phyloP scores from a whole-genome alignment of 2,329 filamentous ascomycete species.

The Aureobasidium uvarum region DNA sequence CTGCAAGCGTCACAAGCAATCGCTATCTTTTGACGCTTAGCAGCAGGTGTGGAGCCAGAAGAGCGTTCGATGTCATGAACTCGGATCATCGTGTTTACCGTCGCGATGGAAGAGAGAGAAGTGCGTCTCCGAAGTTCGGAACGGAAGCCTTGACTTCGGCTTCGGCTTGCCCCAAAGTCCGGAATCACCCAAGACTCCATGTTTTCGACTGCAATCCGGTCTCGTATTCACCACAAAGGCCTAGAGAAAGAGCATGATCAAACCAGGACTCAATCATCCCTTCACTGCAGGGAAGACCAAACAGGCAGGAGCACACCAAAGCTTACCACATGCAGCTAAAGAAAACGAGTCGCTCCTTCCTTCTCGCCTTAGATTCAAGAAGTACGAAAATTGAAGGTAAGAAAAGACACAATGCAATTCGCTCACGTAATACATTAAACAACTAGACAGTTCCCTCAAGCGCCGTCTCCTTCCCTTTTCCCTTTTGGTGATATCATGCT shows the following conservation, averaged over 20 bases:
- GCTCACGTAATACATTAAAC: conserved; percentile 1
- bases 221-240: too few species aligned
- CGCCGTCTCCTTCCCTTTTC: neutral
- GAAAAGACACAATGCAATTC: neutral
- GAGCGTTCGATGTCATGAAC: neutral
- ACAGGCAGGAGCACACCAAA: neutral
- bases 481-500: conserved; percentile 17
- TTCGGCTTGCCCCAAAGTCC: neutral
- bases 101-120: neutral
- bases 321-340: neutral
- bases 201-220: too few species aligned
- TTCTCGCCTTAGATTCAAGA: neutral
- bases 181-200: too few species aligned
- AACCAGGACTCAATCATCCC: too few species aligned
- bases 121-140: neutral
- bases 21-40: neutral
- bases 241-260: too few species aligned
- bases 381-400: neutral
- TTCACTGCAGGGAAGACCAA: neutral
- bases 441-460: neutral
- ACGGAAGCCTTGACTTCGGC: neutral
- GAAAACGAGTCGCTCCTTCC: neutral
- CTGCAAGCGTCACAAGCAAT: neutral
- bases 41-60: neutral
- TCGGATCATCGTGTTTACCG: neutral